phyloP scores from a whole-genome alignment of 2,329 filamentous ascomycete genomes.

The Metarhizium humberi region DNA sequence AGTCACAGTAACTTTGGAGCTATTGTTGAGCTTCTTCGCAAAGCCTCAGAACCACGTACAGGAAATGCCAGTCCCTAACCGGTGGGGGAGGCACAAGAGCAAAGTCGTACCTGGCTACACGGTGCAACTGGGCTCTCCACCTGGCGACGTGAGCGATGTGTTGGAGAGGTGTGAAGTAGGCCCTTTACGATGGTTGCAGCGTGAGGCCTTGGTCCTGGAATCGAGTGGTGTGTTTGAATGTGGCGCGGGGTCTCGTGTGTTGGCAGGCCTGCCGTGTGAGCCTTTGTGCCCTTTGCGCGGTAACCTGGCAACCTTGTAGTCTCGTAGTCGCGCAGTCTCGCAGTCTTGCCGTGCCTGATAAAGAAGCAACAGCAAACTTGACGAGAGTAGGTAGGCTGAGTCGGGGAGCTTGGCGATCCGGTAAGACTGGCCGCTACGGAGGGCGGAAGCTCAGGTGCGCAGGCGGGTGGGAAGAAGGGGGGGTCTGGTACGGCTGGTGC shows the following conservation, averaged over 20 bases:
- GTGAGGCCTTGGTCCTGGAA: constrained; percentile 1
- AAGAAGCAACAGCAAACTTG: neutral
- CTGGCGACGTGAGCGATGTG: neutral
- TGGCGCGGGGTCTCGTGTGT: neutral
- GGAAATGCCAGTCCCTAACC: neutral
- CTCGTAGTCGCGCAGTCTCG: neutral
- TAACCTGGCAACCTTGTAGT: too few species aligned
- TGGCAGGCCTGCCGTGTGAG: neutral
- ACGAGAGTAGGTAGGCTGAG: neutral
- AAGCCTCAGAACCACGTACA: neutral
- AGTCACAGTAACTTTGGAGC: neutral
- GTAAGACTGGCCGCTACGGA: neutral
- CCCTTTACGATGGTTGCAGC: neutral
- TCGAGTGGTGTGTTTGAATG: neutral
- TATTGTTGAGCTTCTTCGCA: constrained; percentile 2
- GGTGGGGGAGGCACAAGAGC: constrained; percentile 5
- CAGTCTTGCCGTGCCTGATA: neutral
- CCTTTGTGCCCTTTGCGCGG: too few species aligned
- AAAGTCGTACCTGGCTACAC: constrained; percentile 7
- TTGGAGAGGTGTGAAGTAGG: too few species aligned
- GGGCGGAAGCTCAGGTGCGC: neutral
- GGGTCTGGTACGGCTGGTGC: neutral
- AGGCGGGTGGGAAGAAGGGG: neutral
- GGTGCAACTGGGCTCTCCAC: constrained; percentile 5
- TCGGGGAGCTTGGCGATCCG: neutral